Evolutionary conservation across 768 basidiomycete species (phyloP), one percentile per base, ranked within the genome.

Genomic region (Psilocybe tampanensis): DNA sequence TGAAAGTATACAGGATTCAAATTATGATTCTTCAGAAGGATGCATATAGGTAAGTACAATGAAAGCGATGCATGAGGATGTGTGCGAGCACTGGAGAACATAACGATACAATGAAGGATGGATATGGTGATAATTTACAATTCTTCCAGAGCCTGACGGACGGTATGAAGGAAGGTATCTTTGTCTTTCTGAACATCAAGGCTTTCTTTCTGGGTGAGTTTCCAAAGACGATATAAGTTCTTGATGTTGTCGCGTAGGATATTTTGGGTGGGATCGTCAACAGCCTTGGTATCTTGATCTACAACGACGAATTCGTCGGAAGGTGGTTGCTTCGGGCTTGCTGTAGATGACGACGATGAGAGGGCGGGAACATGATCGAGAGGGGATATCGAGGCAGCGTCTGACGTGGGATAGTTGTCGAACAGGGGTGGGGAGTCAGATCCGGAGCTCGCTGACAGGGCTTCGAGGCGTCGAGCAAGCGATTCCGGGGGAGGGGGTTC

Each of bases 221-320:
- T 81, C 88, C 89, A 89, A 19, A 89, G 76, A 24, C 68, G 73
- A 67, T 83, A 88, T 39, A 90, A 66, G 1, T 84, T 81, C 56
- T 74, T 77, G 47, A 88, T 78, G 29, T 80, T 76, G 34, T 82
- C 78, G 39, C 73, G 76, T 44, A 89, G 69, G 18, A 81, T 77
- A 23, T 74, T 74, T 47, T 77, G 69, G 51, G 58, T 55, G 18
- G 63, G 56, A 44, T 66, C 61, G 56, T 56, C 32, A 22, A 51
- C 15, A 32, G 8, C 36, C 24, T 21, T 44, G 8, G 44, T 23
- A 18, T 49, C 41, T 24, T 60, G 55, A 21, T 58, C 58, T 15
- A 47, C 56, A 29, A 55, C 53, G 23, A 60, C 39, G 39, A 56
- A 61, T 54, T 50, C 55, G 41, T 55, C 49, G 11, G 54, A 52